Conservation (phyloP, 208 protist species). For the Crithidia fasciculata region DNA sequence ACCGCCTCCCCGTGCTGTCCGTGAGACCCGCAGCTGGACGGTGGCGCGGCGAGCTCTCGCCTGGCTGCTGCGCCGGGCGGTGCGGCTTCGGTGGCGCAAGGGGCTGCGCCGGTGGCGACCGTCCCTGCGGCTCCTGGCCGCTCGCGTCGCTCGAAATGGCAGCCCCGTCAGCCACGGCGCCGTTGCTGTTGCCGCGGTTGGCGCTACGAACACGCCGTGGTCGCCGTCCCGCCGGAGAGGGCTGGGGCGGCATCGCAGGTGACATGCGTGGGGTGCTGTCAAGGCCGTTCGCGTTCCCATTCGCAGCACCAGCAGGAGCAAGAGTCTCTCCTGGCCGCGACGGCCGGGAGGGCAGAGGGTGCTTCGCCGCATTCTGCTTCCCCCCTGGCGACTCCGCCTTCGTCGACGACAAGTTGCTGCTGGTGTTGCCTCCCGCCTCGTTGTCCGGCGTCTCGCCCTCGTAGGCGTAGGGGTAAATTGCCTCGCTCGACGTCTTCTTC, state of each 20-base stretch:
- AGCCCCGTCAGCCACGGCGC: not conserved
- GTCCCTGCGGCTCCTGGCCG: conserved; percentile 9
- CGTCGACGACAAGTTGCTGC: conserved; percentile 37
- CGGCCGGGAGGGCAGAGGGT: not conserved
- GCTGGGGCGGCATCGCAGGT: conserved; percentile 10
- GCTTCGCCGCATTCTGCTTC: not conserved
- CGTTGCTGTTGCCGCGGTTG: not conserved
- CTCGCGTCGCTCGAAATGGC: conserved; percentile 7
- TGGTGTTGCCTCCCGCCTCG: conserved; percentile 30
- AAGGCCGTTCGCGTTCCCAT: not conserved
- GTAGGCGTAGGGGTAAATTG: conserved; percentile 7
- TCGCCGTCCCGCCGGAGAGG: conserved; percentile 8
- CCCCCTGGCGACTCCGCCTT: conserved; percentile 16
- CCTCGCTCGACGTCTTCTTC: conserved; percentile 5
- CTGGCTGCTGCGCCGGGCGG: conserved; percentile 8
- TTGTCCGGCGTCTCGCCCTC: conserved; percentile 19
- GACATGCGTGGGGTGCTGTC: conserved; percentile 4
- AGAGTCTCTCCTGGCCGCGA: not conserved
- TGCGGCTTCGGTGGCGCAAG: conserved; percentile 4
- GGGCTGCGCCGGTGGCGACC: conserved; percentile 14
- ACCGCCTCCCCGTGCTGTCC: not conserved
- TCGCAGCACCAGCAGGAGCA: not conserved
- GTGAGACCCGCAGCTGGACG: not conserved
- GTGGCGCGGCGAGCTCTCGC: conserved; percentile 19
- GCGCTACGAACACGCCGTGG: not conserved